These are phyloP conservation scores for Geotrichum carabidarum DNA, from an alignment of 1,139 yeast genomes.

Conservation along the genomic window DNA sequence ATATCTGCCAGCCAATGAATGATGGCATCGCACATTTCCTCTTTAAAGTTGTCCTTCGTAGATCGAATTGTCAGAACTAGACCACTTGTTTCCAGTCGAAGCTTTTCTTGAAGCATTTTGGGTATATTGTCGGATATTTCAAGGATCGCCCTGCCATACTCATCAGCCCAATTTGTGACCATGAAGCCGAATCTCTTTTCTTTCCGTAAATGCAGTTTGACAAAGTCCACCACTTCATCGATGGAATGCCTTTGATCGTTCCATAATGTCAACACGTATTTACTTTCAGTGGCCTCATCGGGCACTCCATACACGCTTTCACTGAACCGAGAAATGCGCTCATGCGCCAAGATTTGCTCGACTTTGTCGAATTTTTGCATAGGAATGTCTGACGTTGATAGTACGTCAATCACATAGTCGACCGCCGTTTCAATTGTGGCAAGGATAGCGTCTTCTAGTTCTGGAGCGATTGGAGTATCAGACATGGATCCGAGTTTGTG, in stretches of 20 bases:
- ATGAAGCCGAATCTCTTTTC: slow-evolving; percentile 64
- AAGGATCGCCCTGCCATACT: slow-evolving; percentile 65
- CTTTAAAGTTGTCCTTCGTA: slow-evolving; percentile 67
- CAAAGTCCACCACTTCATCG: slow-evolving; percentile 65
- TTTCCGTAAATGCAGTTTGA: slow-evolving; percentile 60
- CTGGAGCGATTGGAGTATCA: slow-evolving; percentile 27
- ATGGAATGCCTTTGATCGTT: slow-evolving; percentile 77
- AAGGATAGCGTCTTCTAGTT: slow-evolving; percentile 29
- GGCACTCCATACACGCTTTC: slow-evolving; percentile 40
- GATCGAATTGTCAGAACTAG: slow-evolving; percentile 63
- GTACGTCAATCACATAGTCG: slow-evolving; percentile 74
- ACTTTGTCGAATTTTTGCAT: slow-evolving; percentile 31
- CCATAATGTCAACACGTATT: slow-evolving; percentile 59
- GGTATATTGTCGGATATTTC: slow-evolving; percentile 51
- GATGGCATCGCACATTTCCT: slow-evolving; percentile 74
- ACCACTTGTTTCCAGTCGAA: slow-evolving; percentile 53
- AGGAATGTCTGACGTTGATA: slow-evolving; percentile 45
- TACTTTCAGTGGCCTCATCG: slow-evolving; percentile 45
- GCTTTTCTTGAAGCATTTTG: slow-evolving; percentile 51
- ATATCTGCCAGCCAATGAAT: slow-evolving; percentile 60
- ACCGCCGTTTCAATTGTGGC: slow-evolving; percentile 51
- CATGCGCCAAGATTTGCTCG: slow-evolving; percentile 28
- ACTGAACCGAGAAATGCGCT: slow-evolving; percentile 37
- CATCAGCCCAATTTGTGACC: slow-evolving; percentile 63
- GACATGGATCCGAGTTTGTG: slow-evolving; percentile 28